Percentiles rank a stretch among this genome's conserved stretches.
phyloP scores from a whole-genome alignment of 305 asterid genomes.

The Fraxinus velutina region DNA sequence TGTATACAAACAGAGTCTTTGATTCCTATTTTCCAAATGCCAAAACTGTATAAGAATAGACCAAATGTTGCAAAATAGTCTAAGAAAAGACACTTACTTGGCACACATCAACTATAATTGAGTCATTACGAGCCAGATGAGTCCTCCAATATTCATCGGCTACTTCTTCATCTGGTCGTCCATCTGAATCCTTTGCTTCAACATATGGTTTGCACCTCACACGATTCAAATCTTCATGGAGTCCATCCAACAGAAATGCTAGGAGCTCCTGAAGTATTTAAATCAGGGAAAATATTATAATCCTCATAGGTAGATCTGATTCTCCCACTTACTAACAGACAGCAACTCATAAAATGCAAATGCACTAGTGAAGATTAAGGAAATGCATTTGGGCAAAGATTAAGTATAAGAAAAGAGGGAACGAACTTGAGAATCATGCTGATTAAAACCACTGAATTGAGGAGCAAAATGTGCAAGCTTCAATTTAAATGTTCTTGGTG shows the following conservation, averaged over 20 bases:
- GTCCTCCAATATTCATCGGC: constrained; percentile 92
- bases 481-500: constrained; percentile 82
- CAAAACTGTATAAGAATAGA: background rate
- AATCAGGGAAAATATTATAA: constrained; percentile 22
- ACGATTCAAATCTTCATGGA: constrained; percentile 97
- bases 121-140: constrained; percentile 95
- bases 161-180: constrained; percentile 80
- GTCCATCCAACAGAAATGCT: constrained; percentile 92
- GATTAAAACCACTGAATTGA: constrained; percentile 92
- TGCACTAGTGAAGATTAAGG: background rate
- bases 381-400: background rate
- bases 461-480: constrained; percentile 98
- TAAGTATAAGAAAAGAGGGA: constrained; percentile 23
- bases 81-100: constrained; percentile 50
- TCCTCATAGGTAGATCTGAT: background rate
- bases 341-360: background rate
- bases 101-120: constrained; percentile 90
- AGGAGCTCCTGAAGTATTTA: constrained; percentile 69
- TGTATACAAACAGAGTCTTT: background rate
- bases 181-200: constrained; percentile 81
- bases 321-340: constrained; percentile 19
- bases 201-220: constrained; percentile 88
- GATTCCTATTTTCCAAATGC: constrained; percentile 7
- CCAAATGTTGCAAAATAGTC: background rate
- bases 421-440: constrained; percentile 96